Conservation (phyloP, 345 rosid genomes). For the Gossypium raimondii region DNA sequence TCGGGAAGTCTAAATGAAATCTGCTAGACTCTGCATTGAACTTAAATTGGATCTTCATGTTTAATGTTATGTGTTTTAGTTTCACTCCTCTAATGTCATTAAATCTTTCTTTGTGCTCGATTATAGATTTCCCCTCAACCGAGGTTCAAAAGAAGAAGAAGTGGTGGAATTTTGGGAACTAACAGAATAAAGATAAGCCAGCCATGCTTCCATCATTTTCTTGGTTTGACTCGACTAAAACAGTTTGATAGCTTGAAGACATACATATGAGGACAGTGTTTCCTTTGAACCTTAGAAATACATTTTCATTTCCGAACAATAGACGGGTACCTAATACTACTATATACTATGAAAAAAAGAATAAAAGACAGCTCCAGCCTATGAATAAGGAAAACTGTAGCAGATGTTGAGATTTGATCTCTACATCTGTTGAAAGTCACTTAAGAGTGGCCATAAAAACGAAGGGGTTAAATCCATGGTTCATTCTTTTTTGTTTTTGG, state of each 20-base stretch:
- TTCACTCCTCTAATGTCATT: neutral
- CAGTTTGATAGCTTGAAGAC: neutral
- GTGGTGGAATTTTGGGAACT: conserved; percentile 76
- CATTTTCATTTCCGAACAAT: neutral
- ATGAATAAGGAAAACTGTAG: too few relatives aligned
- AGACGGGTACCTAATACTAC: too few relatives aligned
- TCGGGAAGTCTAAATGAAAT: neutral
- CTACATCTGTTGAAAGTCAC: too few relatives aligned
- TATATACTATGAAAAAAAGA: too few relatives aligned
- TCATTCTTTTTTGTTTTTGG: too few relatives aligned
- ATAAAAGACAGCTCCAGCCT: too few relatives aligned
- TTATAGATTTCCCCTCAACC: conserved; percentile 39
- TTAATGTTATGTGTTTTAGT: neutral
- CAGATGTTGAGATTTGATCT: too few relatives aligned
- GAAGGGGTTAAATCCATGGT: too few relatives aligned
- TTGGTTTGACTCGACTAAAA: neutral
- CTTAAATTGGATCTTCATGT: neutral
- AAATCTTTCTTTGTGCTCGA: conserved; percentile 7
- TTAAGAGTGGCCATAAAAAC: too few relatives aligned
- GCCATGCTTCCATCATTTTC: neutral
- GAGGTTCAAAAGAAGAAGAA: conserved; percentile 55
- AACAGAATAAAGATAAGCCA: conserved; percentile 20
- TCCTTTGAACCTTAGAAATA: neutral
- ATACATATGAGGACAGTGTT: neutral
- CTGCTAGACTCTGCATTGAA: neutral